Base-by-base conservation (phyloP, 1,284 basidiomycete genomes). In the Cryptococcus sp. region DNA sequence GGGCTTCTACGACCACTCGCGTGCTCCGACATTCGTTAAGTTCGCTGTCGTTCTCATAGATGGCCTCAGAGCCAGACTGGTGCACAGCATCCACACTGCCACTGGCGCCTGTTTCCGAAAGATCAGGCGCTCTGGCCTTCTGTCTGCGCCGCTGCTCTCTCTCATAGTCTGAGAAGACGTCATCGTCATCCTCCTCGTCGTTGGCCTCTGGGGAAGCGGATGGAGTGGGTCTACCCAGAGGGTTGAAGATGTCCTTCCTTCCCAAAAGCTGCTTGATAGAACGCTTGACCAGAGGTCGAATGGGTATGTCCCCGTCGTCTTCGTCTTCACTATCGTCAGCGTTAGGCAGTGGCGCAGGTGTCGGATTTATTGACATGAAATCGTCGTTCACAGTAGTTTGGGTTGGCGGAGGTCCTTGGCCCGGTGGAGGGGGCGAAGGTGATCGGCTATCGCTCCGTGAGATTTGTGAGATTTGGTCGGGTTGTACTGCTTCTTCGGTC, bases 131-230 rank as follows among this genome's bases (percentile, higher is more conserved):
- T 25, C 16, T 23, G 26, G 19, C 51, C 39, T 47, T 53, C 22
- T 55, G 50, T 49, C 38, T 51, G 49, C 50, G 46, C 16, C 62
- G 43, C n/a, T 53, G 20, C 25, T 61, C 54, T 1, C 54, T 50
- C 51, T 70, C 68, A 44, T 68, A 68, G 23, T 68, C 66, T 7
- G 60, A 63, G 22, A 70, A 52, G 13, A 25, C 46, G 17, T 46
- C 52, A 11, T 50, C 39, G 6, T 57, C 63, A 15, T 57, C 61
- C 2, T 63, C 61, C 34, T 55, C 59, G 19, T 57, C 45, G 5
- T 53, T 46, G 15, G 49, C 60, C 22, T 46, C 43, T 4, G 46
- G 47, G 16, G 56, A 54, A 44, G 43, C 40, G 10, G 50, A 45
- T n/a, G 43, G 37, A n/a, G 49, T 46, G 13, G 47, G 52, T 34